phyloP scores from a whole-genome alignment of 257 asterid genomes.

The Ballota nigra region DNA sequence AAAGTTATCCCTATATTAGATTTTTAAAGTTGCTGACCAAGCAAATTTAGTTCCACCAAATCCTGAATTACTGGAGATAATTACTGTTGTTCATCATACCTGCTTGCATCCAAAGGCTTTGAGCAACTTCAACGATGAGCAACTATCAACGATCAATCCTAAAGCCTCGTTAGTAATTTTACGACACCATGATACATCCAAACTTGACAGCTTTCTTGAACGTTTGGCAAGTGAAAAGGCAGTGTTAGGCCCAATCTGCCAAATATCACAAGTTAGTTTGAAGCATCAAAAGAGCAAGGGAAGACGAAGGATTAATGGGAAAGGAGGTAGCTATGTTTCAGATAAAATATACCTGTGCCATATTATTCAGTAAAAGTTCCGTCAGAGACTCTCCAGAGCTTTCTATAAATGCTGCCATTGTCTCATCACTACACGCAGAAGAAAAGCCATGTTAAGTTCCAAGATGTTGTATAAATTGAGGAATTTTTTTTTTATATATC shows the following conservation, averaged over 20 bases:
- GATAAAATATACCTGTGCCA: constrained; percentile 47
- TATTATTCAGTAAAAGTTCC: constrained; percentile 63
- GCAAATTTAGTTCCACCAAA: no score
- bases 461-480: neutral
- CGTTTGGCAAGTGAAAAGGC: constrained; percentile 63
- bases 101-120: constrained; percentile 80
- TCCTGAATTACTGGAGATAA: neutral
- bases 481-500: neutral
- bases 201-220: constrained; percentile 47
- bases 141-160: constrained; percentile 72
- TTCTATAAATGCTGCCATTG: constrained; percentile 80
- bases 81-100: constrained; percentile 36
- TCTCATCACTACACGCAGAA: constrained; percentile 60
- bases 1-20: neutral
- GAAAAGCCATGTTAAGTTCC: constrained; percentile 6
- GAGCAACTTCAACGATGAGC: constrained; percentile 65
- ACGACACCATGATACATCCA: constrained; percentile 88
- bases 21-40: neutral
- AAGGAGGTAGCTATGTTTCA: neutral
- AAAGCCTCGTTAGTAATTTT: constrained; percentile 54
- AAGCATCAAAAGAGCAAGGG: constrained; percentile 6
- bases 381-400: constrained; percentile 62
- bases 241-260: constrained; percentile 54
- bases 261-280: constrained; percentile 16
- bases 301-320: neutral